Evolutionary conservation across 805 yeast genomes (phyloP), one percentile per base, ranked within the genome.

Genomic region (Metschnikowia matae): DNA sequence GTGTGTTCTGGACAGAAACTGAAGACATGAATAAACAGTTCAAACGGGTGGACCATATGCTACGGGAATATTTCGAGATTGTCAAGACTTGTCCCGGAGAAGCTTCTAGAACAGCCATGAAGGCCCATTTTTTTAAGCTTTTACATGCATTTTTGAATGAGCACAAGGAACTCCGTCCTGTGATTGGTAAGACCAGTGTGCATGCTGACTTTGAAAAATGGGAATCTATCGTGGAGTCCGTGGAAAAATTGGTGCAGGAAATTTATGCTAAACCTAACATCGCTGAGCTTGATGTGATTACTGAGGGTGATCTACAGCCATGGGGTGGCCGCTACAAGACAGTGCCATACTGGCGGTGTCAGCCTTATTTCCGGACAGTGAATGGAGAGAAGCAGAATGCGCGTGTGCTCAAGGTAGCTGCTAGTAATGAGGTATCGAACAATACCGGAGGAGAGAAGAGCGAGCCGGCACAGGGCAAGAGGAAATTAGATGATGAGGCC

Each of bases 281-380:
- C n/a, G 73, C 68, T 3, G 78, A 76, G 46, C 53, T 76, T 17
- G 97, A 89, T 61, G 66, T 62, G 3, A 75, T 86, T 1, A 70
- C 68, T 0, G 71, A 68, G 6, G 89, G 90, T 0, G 80, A 78
- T 6, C 40, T 62, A 1, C 82, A 82, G 57, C 62, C 68, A 21
- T 86, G 95, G 91, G 96, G 96, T 44, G 96, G 96, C 0, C 60
- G 75, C 13, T 92, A 94, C 65, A 82, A 83, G 64, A 79, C 77
- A 4, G 81, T 92, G 14, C 98, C 99, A 1, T 90, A 86, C 65
- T 92, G 98, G 98, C 79, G 98, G 61, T 84, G 96, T 56, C 99
- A 92, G 69, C 99, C 99, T 2, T 87, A 88, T 64, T 92, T 92
- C 75, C 78, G 99, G 59, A 83, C 85, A 2, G 96, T 92, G 1